A percentile compares a stretch with the other conserved stretches of the same genome.
Conservation (phyloP, 768 basidiomycete genomes). For the Trametes meyenii region DNA sequence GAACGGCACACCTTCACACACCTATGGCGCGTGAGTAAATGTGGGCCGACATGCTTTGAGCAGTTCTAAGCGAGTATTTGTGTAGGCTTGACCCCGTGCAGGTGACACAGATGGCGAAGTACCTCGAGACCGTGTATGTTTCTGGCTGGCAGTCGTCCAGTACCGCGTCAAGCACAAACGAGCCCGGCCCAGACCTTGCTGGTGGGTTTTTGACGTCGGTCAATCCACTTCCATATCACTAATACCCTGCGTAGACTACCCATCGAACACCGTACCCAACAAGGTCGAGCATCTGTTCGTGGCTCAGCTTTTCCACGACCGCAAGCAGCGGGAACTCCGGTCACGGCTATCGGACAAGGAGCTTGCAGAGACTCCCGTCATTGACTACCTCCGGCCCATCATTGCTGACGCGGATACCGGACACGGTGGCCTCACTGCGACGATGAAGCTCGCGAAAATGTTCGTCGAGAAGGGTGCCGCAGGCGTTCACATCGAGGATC, state of each 20-base stretch:
- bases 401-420: slow-evolving; percentile 98
- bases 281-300: slow-evolving; percentile 98
- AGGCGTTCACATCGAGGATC: slow-evolving; percentile 97
- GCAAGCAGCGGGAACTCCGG: slow-evolving; percentile 88
- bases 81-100: slow-evolving; percentile 96
- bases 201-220: slow-evolving; percentile 49
- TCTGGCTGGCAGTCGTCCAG: slow-evolving; percentile 96
- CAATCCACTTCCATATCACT: neutral
- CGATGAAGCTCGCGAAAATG: slow-evolving; percentile 98
- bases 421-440: slow-evolving; percentile 96
- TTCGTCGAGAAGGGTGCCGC: slow-evolving; percentile 99
- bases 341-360: slow-evolving; percentile 70
- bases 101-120: slow-evolving; percentile 98
- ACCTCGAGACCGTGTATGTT: slow-evolving; percentile 98
- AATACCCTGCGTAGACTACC: slow-evolving; percentile 68
- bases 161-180: slow-evolving; percentile 91
- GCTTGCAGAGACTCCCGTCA: slow-evolving; percentile 64
- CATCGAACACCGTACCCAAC: slow-evolving; percentile 97
- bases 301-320: slow-evolving; percentile 99
- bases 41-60: neutral
- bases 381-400: slow-evolving; percentile 94
- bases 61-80: neutral
- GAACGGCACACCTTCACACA: slow-evolving; percentile 83
- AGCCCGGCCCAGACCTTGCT: slow-evolving; percentile 98
- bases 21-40: slow-evolving; percentile 92